Percentiles rank a stretch among this genome's conserved stretches.
These are phyloP conservation scores for Coemansia erecta DNA, from an alignment of 192 early-diverging fungal genomes.

Conservation along the genomic window DNA sequence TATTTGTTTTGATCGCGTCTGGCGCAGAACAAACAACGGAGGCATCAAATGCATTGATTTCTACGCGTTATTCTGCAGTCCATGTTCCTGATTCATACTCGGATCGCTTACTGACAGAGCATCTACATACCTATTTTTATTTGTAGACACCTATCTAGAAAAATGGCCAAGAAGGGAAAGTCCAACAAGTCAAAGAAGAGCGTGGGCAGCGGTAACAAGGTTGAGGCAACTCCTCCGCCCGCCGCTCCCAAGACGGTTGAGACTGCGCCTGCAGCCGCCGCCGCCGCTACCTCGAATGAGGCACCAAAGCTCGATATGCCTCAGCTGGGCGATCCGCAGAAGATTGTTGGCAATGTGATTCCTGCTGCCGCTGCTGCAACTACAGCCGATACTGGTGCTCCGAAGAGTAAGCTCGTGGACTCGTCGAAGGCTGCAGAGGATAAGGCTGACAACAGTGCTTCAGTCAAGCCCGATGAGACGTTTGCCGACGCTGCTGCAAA, in stretches of 20 bases:
- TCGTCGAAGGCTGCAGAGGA: neutral
- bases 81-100: no score
- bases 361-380: neutral
- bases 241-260: neutral
- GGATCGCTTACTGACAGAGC: no score
- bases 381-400: neutral
- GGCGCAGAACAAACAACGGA: no score
- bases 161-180: slow-evolving; percentile 37
- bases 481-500: slow-evolving; percentile 7
- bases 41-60: no score
- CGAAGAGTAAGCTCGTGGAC: neutral
- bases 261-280: neutral
- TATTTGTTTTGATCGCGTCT: no score
- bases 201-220: slow-evolving; percentile 6
- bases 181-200: slow-evolving; percentile 29
- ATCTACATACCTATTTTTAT: neutral
- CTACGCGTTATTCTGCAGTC: no score
- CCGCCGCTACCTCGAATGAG: neutral
- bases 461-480: slow-evolving; percentile 7
- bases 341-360: neutral
- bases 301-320: slow-evolving; percentile 9
- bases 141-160: neutral
- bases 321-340: slow-evolving; percentile 3
- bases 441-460: slow-evolving; percentile 1
- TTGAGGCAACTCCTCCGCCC: neutral